Evolutionary conservation across 441 rosid species (phyloP), one percentile per base, ranked within the genome.

Genomic region (Pelargonium citronellum): DNA sequence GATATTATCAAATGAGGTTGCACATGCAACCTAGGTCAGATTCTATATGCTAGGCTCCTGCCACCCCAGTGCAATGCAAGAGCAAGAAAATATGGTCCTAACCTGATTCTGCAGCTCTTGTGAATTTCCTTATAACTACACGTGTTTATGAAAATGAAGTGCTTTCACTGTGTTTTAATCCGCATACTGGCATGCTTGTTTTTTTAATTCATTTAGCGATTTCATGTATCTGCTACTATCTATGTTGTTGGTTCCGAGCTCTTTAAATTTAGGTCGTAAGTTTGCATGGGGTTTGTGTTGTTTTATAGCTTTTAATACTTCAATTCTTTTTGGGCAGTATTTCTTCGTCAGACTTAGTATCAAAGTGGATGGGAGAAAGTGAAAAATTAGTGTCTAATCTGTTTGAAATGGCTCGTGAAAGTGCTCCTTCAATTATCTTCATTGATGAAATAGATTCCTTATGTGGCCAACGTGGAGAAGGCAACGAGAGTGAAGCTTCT

Each of bases 321-420:
- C 55, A 49, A 67, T 71, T 46, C 66, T 74, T 75, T 67, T 73
- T 67, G 20, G 66, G 68, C 69, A 95, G 99, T 74, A 83, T 95
- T 64, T 95, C 99, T 71, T 95, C 99, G 7, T 95, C 99, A 13
- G 99, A 95, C 83, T 89, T 95, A 69, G 99, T 95, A 57, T 95
- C 99, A 68, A 95, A 95, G 84, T 95, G 99, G 99, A 95, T 95
- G 99, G 99, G 99, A 66, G 99, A 92, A 80, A 95, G 99, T 80
- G 99, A 95, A 76, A 95, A 95, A 87, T 86, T 95, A 51, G 99
- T 95, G 47, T 88, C 99, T 61, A 95, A 89, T 82, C 97, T 95
- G 78, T 95, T 95, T 63, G 86, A 92, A 79, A 95, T 92, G 99
- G 97, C 99, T 68, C 96, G 98, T 15, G 98, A 92, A 81, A 90